phyloP scores from a whole-genome alignment of 306 rosid genomes.

The Abrus precatorius region DNA sequence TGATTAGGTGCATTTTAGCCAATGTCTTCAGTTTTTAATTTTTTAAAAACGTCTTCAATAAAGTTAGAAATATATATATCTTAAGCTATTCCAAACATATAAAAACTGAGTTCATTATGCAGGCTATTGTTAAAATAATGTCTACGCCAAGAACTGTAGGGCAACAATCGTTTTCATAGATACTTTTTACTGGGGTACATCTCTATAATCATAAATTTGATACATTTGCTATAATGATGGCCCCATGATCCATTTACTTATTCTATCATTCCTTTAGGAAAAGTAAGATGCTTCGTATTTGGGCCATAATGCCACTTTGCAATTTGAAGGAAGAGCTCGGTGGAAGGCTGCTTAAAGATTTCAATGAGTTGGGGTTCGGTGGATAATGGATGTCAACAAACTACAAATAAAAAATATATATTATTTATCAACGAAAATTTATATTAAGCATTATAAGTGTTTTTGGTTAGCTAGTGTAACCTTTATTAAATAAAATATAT shows the following conservation, averaged over 20 bases:
- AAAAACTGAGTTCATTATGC: not conserved
- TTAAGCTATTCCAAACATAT: not conserved
- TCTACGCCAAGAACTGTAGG: not conserved
- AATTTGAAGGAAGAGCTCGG: not conserved
- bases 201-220: not conserved
- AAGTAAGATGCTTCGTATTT: conserved; percentile 32
- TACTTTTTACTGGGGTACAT: not conserved
- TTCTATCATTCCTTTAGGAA: not conserved
- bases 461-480: no score
- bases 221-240: conserved; percentile 8
- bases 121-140: not conserved
- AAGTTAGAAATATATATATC: no score
- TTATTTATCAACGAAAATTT: no score
- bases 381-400: not conserved
- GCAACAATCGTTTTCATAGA: not conserved
- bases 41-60: no score
- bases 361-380: not conserved
- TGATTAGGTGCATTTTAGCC: not conserved
- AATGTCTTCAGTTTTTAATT: not conserved
- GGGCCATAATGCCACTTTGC: conserved; percentile 3
- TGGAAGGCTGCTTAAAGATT: not conserved
- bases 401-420: no score
- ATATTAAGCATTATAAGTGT: no score
- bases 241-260: conserved; percentile 29
- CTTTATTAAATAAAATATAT: no score